Evolutionary conservation across 345 rosid genomes (phyloP).

Genomic region (Cardamine chenopodiifolia): DNA sequence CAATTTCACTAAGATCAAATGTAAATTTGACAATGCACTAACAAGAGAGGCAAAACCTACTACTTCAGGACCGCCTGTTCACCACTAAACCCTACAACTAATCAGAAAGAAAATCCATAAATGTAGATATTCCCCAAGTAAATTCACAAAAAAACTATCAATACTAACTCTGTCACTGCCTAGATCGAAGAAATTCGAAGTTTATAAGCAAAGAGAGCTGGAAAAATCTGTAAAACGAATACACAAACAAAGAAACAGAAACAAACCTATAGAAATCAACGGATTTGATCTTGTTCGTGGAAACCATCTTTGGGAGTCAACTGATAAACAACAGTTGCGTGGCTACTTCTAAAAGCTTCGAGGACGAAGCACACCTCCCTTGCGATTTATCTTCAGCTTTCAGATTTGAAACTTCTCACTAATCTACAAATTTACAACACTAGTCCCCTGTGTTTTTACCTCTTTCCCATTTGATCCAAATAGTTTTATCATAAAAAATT

Average conservation of each 20-base stretch:
- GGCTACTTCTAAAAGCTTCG: constrained; percentile 28
- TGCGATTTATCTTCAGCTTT: constrained; percentile 27
- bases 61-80: constrained; percentile 12
- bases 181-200: constrained; percentile 32
- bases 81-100: constrained; percentile 24
- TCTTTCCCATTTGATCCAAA: background rate
- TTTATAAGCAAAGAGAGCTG: background rate
- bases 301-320: constrained; percentile 53
- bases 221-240: background rate
- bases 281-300: constrained; percentile 66
- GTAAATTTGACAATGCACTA: constrained; percentile 5
- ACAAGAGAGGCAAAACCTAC: constrained; percentile 18
- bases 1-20: constrained; percentile 19
- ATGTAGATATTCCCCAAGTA: constrained; percentile 1
- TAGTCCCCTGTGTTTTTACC: background rate
- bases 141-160: background rate
- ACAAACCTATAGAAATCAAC: constrained; percentile 75
- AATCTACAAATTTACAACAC: background rate
- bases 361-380: constrained; percentile 22
- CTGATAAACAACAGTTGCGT: constrained; percentile 22
- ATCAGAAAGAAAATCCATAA: background rate
- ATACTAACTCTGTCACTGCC: background rate
- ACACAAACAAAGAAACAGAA: constrained; percentile 16
- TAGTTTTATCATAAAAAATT: background rate
- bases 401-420: constrained; percentile 36